These are phyloP conservation scores for Kockiozyma suomiensis DNA, from an alignment of 805 yeast species.

Conservation along the genomic window DNA sequence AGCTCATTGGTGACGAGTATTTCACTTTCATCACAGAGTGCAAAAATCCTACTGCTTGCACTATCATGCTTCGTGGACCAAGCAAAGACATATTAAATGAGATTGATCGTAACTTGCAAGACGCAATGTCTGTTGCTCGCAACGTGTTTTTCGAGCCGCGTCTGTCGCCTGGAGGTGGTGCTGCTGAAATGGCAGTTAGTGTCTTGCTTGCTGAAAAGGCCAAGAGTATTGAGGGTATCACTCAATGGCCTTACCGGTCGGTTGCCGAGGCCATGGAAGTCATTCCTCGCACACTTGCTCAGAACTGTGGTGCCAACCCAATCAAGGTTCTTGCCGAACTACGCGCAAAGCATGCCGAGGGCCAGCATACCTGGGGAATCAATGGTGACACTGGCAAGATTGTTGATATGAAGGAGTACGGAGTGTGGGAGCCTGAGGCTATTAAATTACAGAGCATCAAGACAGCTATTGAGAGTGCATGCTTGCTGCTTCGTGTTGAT, in stretches of 20 bases:
- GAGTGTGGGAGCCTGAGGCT: constrained; percentile 99
- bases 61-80: constrained; percentile 90
- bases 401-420: constrained; percentile 93
- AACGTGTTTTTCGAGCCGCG: constrained; percentile 94
- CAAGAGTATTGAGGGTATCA: constrained; percentile 88
- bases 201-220: constrained; percentile 88
- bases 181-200: constrained; percentile 97
- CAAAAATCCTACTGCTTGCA: constrained; percentile 87
- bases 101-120: constrained; percentile 94
- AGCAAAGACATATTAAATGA: constrained; percentile 95
- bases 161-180: constrained; percentile 98
- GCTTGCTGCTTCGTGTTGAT: constrained; percentile 91
- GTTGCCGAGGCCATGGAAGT: constrained; percentile 99
- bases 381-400: constrained; percentile 94
- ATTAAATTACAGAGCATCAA: constrained; percentile 95
- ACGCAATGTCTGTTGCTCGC: constrained; percentile 97
- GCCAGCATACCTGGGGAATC: constrained; percentile 77
- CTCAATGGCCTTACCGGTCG: constrained; percentile 98
- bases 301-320: constrained; percentile 97
- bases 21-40: constrained; percentile 83
- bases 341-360: constrained; percentile 96
- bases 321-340: constrained; percentile 84
- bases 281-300: constrained; percentile 94
- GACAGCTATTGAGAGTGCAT: constrained; percentile 97
- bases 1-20: constrained; percentile 96